A percentile compares a stretch with the other conserved stretches of the same genome.
Conservation (phyloP, 495 filamentous ascomycete genomes). For the Trichoderma gamsii region DNA sequence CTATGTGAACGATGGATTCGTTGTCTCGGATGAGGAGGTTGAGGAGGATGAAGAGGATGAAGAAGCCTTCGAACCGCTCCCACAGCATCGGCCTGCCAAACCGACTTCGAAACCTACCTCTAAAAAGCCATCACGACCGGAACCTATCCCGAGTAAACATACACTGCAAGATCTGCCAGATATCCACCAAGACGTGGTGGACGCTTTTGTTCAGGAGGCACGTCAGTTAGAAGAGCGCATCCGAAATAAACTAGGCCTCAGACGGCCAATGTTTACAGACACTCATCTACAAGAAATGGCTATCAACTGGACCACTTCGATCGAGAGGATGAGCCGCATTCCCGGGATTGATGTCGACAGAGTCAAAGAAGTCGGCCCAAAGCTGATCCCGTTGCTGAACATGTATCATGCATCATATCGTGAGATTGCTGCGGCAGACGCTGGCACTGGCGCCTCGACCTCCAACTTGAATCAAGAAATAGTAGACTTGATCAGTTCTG, state of each 20-base stretch:
- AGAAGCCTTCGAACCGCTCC: constrained; percentile 55
- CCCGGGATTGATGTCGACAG: constrained; percentile 63
- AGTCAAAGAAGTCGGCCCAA: constrained; percentile 60
- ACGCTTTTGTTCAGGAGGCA: constrained; percentile 67
- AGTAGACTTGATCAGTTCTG: constrained; percentile 60
- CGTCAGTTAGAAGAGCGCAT: constrained; percentile 60
- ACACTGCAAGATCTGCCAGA: constrained; percentile 44
- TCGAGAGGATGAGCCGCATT: constrained; percentile 58
- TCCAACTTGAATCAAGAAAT: constrained; percentile 57
- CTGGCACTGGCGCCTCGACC: constrained; percentile 18
- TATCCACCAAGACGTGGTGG: constrained; percentile 45
- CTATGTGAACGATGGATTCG: constrained; percentile 47
- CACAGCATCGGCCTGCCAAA: constrained; percentile 34
- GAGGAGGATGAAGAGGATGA: constrained; percentile 21
- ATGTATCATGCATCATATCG: constrained; percentile 51
- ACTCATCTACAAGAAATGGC: constrained; percentile 76
- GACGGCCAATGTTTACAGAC: constrained; percentile 70
- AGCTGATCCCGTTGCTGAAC: constrained; percentile 59
- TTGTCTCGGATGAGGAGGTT: constrained; percentile 40
- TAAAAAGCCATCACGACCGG: constrained; percentile 11
- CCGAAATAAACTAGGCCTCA: constrained; percentile 54
- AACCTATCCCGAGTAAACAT: neutral
- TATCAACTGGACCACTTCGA: constrained; percentile 58
- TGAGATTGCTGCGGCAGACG: constrained; percentile 43
- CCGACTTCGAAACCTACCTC: constrained; percentile 21